Percentiles rank a stretch among this genome's conserved stretches.
Evolutionary conservation across 352 stramenopile species (phyloP).

Genomic region (Phytophthora kernoviae): DNA sequence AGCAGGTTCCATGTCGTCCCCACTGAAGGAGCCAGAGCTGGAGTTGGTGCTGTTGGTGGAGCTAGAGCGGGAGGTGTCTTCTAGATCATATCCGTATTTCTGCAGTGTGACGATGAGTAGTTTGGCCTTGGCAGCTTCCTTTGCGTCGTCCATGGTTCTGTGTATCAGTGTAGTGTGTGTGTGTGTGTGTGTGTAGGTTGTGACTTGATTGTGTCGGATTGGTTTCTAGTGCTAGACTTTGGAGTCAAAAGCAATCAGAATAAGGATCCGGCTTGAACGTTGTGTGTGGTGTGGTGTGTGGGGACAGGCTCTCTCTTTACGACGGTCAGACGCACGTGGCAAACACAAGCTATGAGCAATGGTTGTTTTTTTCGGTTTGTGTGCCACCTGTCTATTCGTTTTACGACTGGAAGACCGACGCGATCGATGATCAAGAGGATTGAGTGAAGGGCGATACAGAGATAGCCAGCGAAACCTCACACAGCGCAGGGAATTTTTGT

Average conservation of each 20-base stretch:
- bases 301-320: constrained; percentile 17
- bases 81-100: constrained; percentile 86
- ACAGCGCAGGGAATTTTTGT: constrained; percentile 20
- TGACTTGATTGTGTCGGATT: constrained; percentile 6
- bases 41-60: constrained; percentile 32
- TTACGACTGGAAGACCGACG: too few species aligned
- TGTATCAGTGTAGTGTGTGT: too few species aligned
- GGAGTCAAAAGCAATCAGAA: constrained; percentile 14
- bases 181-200: constrained; percentile 14
- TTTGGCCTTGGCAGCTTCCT: constrained; percentile 65
- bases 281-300: too few species aligned
- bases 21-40: constrained; percentile 38
- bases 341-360: neutral
- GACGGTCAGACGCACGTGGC: neutral
- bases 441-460: too few species aligned
- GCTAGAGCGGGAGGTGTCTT: constrained; percentile 34
- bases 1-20: constrained; percentile 32
- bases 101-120: constrained; percentile 83
- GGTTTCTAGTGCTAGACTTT: neutral
- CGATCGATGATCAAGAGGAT: constrained; percentile 23
- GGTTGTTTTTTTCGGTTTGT: too few species aligned
- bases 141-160: constrained; percentile 36
- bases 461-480: constrained; percentile 19
- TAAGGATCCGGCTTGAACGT: constrained; percentile 15
- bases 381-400: too few species aligned